Percentiles rank a stretch among this genome's conserved stretches.
Evolutionary conservation across 352 stramenopile species (phyloP).

Genomic region (Pythium myriotylum): DNA sequence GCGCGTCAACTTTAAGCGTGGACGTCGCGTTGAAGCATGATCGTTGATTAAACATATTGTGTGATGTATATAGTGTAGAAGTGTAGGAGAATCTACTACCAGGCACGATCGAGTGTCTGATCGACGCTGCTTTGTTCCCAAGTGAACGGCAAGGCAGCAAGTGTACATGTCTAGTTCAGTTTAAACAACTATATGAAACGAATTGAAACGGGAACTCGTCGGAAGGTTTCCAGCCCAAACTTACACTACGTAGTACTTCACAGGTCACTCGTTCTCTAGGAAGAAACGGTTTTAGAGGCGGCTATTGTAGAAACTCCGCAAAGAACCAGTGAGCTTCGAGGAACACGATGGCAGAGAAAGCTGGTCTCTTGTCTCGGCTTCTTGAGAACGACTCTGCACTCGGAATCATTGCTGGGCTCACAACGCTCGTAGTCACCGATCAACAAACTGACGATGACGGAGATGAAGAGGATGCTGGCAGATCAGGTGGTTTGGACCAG

Average conservation of each 20-base stretch:
- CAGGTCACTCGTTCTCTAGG: too few species aligned
- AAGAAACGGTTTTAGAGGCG: background rate
- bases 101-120: background rate
- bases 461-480: conserved; percentile 6
- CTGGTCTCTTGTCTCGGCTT: conserved; percentile 34
- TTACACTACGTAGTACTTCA: background rate
- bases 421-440: conserved; percentile 25
- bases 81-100: background rate
- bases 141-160: background rate
- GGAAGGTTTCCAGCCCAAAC: conserved; percentile 5
- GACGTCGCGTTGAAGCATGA: conserved; percentile 13
- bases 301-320: too few species aligned
- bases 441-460: conserved; percentile 1
- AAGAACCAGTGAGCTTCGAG: too few species aligned
- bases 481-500: background rate
- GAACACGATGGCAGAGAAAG: conserved; percentile 1
- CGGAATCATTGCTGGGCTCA: conserved; percentile 57
- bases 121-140: background rate
- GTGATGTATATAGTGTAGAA: conserved; percentile 2
- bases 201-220: conserved; percentile 5
- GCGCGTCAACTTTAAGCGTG: conserved; percentile 18
- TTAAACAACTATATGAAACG: conserved; percentile 2
- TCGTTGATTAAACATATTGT: background rate
- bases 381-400: conserved; percentile 49
- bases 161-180: background rate